A percentile compares a stretch with the other conserved stretches of the same genome.
Conservation (phyloP, 768 basidiomycete genomes). For the Suillus ampliporus region DNA sequence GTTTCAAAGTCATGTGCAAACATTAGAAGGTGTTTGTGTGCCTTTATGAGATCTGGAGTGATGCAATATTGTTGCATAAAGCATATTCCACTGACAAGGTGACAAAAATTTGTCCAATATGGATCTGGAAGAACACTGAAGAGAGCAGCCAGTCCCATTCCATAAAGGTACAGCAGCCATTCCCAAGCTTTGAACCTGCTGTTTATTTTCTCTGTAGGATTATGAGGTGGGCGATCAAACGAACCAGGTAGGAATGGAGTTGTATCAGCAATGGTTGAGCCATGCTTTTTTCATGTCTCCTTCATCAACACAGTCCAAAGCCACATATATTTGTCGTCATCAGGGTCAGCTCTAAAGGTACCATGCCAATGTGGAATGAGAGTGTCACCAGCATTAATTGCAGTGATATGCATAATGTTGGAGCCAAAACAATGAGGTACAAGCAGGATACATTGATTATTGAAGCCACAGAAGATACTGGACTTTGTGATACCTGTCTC, state of each 20-base stretch:
- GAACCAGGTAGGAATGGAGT: slow-evolving; percentile 21
- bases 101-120: neutral
- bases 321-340: slow-evolving; percentile 33
- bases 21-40: slow-evolving; percentile 18
- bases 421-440: slow-evolving; percentile 41
- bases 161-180: neutral
- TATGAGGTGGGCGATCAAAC: slow-evolving; percentile 26
- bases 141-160: slow-evolving; percentile 3
- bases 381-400: slow-evolving; percentile 28
- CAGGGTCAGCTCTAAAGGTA: neutral
- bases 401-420: slow-evolving; percentile 50
- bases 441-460: slow-evolving; percentile 20
- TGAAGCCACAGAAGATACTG: slow-evolving; percentile 42
- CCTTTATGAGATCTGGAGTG: slow-evolving; percentile 16
- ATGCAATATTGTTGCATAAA: slow-evolving; percentile 26
- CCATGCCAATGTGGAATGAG: slow-evolving; percentile 15
- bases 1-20: slow-evolving; percentile 36
- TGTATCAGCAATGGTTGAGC: slow-evolving; percentile 17
- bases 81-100: slow-evolving; percentile 23
- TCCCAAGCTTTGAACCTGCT: neutral
- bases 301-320: slow-evolving; percentile 34
- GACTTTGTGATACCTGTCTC: slow-evolving; percentile 42
- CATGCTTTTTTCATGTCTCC: slow-evolving; percentile 18
- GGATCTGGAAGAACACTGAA: slow-evolving; percentile 2
- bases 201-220: slow-evolving; percentile 8